Evolutionary conservation across 495 filamentous ascomycete genomes (phyloP), one percentile per base, ranked within the genome.

Genomic region (Annulohypoxylon maeteangense): DNA sequence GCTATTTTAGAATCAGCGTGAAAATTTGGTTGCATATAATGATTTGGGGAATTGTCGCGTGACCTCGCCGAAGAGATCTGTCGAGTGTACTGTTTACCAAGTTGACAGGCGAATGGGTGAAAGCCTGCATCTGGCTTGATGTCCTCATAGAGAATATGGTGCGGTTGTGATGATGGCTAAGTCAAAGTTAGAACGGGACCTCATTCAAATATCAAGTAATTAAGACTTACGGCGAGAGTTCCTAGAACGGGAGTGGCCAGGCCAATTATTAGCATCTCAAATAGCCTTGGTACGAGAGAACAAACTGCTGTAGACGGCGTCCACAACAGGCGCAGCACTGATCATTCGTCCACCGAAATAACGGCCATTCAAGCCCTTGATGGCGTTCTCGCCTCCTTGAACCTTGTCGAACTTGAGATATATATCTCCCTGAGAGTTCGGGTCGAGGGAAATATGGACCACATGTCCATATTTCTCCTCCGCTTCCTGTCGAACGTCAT

Each of bases 361-460:
- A 70, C 96, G 90, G 48, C 96, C 96, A 79, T 98, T 99, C 59
- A 99, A 86, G 67, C 96, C 96, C 78, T 97, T 95, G 84, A 97
- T 94, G 64, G 96, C 95, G 72, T 98, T 98, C 78, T 97, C 92
- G 75, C 95, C 96, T 61, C 94, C 95, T 74, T 92, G 88, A 62
- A 98, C 92, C 67, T 92, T 90, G 82, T 97, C 93, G 78, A 98
- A 99, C 81, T 98, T 98, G 77, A 98, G 88, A 81, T 97, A 99
- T 75, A 99, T 95, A 76, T 98, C 96, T 81, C 96, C 96, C 78
- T 92, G 88, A 58, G 92, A 93, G 80, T 95, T 97, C 69, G 92
- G 87, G 87, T 98, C 95, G 84, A 98, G 84, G 76, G 93, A 86
- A 82, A 98, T 97, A 89, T 99, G 96, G 83, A 98, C 93, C 78